A percentile compares a stretch with the other conserved stretches of the same genome.
These are phyloP conservation scores for Stellera chamaejasme DNA, from an alignment of 345 rosid genomes.

Conservation along the genomic window DNA sequence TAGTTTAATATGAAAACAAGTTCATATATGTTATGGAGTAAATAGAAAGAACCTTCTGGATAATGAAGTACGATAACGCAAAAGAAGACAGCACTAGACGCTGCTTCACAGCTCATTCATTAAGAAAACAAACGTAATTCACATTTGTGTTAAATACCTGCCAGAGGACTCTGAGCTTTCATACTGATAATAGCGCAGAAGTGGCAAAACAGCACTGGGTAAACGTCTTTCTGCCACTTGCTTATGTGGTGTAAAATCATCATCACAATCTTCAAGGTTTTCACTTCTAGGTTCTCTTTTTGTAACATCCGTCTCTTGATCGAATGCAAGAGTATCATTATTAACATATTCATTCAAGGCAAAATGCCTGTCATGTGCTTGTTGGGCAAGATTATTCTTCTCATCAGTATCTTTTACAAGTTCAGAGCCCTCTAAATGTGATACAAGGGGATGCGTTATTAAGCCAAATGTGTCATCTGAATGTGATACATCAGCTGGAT, in stretches of 20 bases:
- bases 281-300: conserved; percentile 25
- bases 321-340: conserved; percentile 19
- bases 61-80: no score
- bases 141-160: conserved; percentile 31
- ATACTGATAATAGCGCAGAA: conserved; percentile 51
- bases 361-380: conserved; percentile 27
- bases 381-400: conserved; percentile 23
- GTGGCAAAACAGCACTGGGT: conserved; percentile 52
- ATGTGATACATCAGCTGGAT: conserved; percentile 20
- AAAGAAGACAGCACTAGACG: no score
- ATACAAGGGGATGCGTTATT: conserved; percentile 19
- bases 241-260: conserved; percentile 33
- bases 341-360: conserved; percentile 18
- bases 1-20: no score
- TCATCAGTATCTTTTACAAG: conserved; percentile 26
- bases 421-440: conserved; percentile 28
- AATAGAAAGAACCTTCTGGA: no score
- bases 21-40: no score
- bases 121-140: no score
- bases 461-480: conserved; percentile 23
- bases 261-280: conserved; percentile 31
- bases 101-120: no score
- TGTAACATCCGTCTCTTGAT: conserved; percentile 27
- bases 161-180: conserved; percentile 79
- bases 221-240: conserved; percentile 44